Evolutionary conservation across 495 filamentous ascomycete genomes (phyloP).

Genomic region (Penicillium mononematosum): DNA sequence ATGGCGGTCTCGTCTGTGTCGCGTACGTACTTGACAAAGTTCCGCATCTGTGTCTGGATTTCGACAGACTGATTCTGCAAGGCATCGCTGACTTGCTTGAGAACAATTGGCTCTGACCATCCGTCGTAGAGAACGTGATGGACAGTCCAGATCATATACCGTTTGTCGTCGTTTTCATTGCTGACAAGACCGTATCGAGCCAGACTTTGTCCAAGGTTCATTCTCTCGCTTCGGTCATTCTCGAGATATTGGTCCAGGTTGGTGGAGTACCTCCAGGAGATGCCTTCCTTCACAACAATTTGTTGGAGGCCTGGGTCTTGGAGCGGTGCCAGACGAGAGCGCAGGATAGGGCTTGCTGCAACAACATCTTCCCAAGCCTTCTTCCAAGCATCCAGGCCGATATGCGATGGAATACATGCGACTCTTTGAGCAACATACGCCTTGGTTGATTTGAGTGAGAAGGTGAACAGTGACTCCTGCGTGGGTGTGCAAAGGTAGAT

Average conservation of each 20-base stretch:
- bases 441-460: conserved; percentile 55
- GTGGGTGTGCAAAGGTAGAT: conserved; percentile 64
- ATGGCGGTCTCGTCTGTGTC: conserved; percentile 35
- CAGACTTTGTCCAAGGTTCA: conserved; percentile 56
- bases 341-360: conserved; percentile 51
- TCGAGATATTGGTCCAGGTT: conserved; percentile 51
- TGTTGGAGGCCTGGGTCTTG: conserved; percentile 56
- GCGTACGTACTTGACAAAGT: conserved; percentile 46
- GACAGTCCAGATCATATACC: conserved; percentile 59
- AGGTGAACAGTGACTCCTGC: conserved; percentile 62
- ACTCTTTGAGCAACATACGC: conserved; percentile 59
- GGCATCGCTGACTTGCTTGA: conserved; percentile 51
- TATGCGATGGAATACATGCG: conserved; percentile 38
- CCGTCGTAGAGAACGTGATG: conserved; percentile 71
- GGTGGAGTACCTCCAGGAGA: conserved; percentile 40
- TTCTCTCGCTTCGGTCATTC: conserved; percentile 44
- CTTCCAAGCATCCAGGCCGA: conserved; percentile 40
- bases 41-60: conserved; percentile 32
- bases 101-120: conserved; percentile 59
- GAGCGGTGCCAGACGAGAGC: conserved; percentile 59
- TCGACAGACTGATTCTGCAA: conserved; percentile 24
- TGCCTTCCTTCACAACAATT: conserved; percentile 50
- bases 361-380: conserved; percentile 51
- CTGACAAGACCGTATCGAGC: conserved; percentile 54
- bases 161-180: conserved; percentile 28